phyloP scores from a whole-genome alignment of 768 basidiomycete genomes.

The Podaxis sp. region DNA sequence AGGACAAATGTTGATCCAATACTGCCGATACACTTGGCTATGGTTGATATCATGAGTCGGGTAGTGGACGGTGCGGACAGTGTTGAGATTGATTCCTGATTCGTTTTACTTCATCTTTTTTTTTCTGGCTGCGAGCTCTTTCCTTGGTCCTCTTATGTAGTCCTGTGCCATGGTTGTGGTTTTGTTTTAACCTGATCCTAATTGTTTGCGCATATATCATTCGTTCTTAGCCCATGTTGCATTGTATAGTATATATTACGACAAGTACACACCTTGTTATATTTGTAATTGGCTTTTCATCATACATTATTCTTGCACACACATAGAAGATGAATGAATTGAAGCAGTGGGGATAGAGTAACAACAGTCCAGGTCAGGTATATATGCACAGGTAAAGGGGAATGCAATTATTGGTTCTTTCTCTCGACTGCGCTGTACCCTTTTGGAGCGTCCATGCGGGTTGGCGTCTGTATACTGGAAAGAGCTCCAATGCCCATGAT shows the following conservation, averaged over 20 bases:
- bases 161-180: not conserved
- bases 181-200: not conserved
- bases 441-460: constrained; percentile 63
- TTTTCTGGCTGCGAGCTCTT: not conserved
- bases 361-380: not conserved
- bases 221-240: not conserved
- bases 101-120: constrained; percentile 11
- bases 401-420: constrained; percentile 62
- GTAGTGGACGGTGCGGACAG: constrained; percentile 25
- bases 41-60: constrained; percentile 58
- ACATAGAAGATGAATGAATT: not conserved
- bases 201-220: not conserved
- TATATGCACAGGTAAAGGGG: not conserved
- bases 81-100: constrained; percentile 31
- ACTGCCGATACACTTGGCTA: constrained; percentile 75
- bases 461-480: constrained; percentile 71
- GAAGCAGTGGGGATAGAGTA: not conserved
- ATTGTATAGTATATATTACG: not conserved
- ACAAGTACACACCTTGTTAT: not conserved
- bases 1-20: constrained; percentile 39
- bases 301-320: not conserved
- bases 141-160: not conserved
- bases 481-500: constrained; percentile 65
- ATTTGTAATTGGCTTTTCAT: not conserved
- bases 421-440: constrained; percentile 68